Base-by-base conservation (phyloP, 352 stramenopile species). In the Phytophthora pini region DNA sequence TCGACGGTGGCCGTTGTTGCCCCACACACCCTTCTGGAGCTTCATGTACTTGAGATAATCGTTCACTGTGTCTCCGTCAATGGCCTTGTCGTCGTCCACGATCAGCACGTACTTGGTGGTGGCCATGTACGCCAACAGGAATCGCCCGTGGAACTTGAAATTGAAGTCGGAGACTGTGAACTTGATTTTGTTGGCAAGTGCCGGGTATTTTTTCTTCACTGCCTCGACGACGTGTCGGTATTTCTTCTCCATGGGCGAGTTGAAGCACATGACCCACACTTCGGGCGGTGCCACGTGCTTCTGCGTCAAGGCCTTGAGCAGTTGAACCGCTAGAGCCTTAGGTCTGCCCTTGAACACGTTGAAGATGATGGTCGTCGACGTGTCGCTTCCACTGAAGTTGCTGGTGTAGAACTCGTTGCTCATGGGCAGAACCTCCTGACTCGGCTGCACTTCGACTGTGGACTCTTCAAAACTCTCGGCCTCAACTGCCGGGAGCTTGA, bases 291-390 rank as follows among this genome's bases (percentile, higher is more conserved):
- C 44, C 4, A 87, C 74, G 26, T 74, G 43, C 27, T 84, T 61
- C 38, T 87, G 80, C 1, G 44, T 44, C 5, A 75, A 36, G 0
- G 80, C 81, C 6, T 66, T 67, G 9, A 70, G 27, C 13, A 90
- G 55, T 54, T 90, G 81, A 46, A 80, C 65, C 3, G 70, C 69
- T 2, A 90, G 66, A 5, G 77, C 77, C 7, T 74, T 66, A 1
- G 75, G 67, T 47, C 73, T 68, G 7, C 81, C 79, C 50, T 87
- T 84, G 65, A 85, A 90, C 22, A 87, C 60, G 61, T 90, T 90
- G 61, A 90, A 88, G 62, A 90, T 90, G 68, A 90, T 90, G 10
- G 81, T 90, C 13, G 81, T 88, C 10, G 79, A 88, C 17, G 78
- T 87, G 27, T 83, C 77, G 43, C 70, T 53, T 27, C 60, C 51